phyloP scores from a whole-genome alignment of 768 basidiomycete species.

The Podaxis sp. region DNA sequence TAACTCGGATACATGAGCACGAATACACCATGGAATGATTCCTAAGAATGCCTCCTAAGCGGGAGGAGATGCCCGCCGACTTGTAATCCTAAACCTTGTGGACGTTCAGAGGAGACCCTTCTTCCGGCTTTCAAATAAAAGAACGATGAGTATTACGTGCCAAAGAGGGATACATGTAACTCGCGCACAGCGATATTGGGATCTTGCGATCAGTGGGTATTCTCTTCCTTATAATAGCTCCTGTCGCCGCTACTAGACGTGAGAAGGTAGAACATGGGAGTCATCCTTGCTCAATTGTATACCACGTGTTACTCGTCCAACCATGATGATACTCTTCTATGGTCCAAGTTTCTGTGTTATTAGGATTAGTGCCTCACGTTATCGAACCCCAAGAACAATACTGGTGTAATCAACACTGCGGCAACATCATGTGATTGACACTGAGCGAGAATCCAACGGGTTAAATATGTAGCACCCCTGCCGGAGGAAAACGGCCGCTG shows the following conservation, averaged over 20 bases:
- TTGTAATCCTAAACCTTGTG: background rate
- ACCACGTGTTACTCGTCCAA: background rate
- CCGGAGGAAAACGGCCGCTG: background rate
- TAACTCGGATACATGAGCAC: background rate
- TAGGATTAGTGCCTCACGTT: background rate
- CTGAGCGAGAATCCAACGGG: slow-evolving; percentile 4
- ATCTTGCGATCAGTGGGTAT: background rate
- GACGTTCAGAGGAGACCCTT: background rate
- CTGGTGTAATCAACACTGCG: background rate
- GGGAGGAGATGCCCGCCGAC: background rate
- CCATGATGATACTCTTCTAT: background rate
- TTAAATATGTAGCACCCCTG: background rate
- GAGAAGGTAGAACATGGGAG: background rate
- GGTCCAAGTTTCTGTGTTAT: background rate
- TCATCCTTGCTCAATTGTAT: background rate
- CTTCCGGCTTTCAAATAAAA: background rate
- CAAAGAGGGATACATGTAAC: background rate
- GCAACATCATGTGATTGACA: slow-evolving; percentile 14
- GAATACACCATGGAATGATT: background rate
- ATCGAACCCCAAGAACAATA: too few species aligned
- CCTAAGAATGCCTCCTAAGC: background rate
- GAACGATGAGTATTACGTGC: slow-evolving; percentile 2
- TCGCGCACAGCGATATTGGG: background rate
- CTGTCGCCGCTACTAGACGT: background rate
- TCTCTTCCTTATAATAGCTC: background rate